A percentile compares a stretch with the other conserved stretches of the same genome.
Evolutionary conservation across 345 rosid genomes (phyloP).

Genomic region (Geranium brycei): DNA sequence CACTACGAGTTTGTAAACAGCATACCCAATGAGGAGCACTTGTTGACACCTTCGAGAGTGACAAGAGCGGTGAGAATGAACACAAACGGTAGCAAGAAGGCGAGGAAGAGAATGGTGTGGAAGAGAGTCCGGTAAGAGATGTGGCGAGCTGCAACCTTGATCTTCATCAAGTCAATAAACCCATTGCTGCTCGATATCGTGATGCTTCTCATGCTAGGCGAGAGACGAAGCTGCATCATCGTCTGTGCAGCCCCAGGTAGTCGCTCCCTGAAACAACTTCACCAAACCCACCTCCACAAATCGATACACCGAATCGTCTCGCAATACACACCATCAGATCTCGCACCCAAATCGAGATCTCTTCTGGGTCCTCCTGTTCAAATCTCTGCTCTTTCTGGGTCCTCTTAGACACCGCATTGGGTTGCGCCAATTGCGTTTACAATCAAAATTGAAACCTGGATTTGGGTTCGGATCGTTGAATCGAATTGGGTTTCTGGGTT

Average conservation of each 20-base stretch:
- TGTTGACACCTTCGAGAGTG: conserved; percentile 99
- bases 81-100: conserved; percentile 93
- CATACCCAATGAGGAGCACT: conserved; percentile 97
- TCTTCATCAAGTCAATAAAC: conserved; percentile 99
- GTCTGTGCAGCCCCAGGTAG: conserved; percentile 48
- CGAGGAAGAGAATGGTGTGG: conserved; percentile 88
- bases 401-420: conserved; percentile 55
- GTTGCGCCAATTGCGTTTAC: conserved; percentile 11
- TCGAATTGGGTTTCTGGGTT: conserved; percentile 14
- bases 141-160: conserved; percentile 99
- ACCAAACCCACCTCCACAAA: conserved; percentile 1
- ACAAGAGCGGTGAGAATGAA: conserved; percentile 96
- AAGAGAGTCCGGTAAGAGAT: conserved; percentile 93
- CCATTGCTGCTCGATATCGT: conserved; percentile 97
- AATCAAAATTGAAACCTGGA: background rate
- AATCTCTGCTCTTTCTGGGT: conserved; percentile 21
- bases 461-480: background rate
- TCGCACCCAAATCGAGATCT: conserved; percentile 17
- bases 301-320: conserved; percentile 17
- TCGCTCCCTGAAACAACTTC: background rate
- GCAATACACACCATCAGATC: conserved; percentile 70
- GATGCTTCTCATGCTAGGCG: conserved; percentile 99
- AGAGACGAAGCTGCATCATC: conserved; percentile 99
- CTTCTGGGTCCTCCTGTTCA: conserved; percentile 9
- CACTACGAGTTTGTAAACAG: no score